A percentile compares a stretch with the other conserved stretches of the same genome.
Conservation (phyloP, 768 basidiomycete species). For the Krasilnikovozyma curviuscula region DNA sequence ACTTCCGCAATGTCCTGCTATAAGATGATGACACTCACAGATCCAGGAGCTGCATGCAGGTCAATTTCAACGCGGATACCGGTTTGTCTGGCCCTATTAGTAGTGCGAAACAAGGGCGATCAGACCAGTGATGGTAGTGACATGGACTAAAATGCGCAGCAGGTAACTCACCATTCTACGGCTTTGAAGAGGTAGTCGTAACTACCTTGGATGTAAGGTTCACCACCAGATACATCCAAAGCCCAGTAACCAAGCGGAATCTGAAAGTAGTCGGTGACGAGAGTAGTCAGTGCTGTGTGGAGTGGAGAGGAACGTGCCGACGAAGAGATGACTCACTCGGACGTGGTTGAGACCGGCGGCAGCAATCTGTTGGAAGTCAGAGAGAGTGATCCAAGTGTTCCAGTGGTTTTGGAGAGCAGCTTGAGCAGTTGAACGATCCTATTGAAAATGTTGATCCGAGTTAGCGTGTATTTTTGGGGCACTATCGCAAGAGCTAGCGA, state of each 20-base stretch:
- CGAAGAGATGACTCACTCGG: background rate
- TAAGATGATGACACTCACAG: no score
- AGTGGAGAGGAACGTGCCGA: background rate
- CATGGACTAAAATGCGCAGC: no score
- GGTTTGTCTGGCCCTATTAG: no score
- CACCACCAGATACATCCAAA: conserved; percentile 21
- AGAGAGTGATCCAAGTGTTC: no score
- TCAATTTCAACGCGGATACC: conserved; percentile 21
- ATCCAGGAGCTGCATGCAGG: conserved; percentile 24
- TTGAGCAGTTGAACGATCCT: no score
- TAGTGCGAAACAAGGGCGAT: no score
- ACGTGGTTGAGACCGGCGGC: conserved; percentile 8
- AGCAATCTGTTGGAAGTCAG: conserved; percentile 20
- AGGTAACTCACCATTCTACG: conserved; percentile 25
- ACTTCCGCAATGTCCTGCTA: no score
- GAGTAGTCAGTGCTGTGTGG: conserved; percentile 11
- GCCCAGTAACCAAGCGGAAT: conserved; percentile 24
- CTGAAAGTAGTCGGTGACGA: conserved; percentile 20
- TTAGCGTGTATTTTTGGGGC: no score
- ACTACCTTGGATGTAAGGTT: conserved; percentile 23
- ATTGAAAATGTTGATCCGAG: no score
- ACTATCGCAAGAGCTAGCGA: no score
- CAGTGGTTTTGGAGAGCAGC: no score
- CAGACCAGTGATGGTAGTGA: no score
- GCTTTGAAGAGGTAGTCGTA: conserved; percentile 24